phyloP scores from a whole-genome alignment of 805 yeast species.

The Lipomyces sp. region DNA sequence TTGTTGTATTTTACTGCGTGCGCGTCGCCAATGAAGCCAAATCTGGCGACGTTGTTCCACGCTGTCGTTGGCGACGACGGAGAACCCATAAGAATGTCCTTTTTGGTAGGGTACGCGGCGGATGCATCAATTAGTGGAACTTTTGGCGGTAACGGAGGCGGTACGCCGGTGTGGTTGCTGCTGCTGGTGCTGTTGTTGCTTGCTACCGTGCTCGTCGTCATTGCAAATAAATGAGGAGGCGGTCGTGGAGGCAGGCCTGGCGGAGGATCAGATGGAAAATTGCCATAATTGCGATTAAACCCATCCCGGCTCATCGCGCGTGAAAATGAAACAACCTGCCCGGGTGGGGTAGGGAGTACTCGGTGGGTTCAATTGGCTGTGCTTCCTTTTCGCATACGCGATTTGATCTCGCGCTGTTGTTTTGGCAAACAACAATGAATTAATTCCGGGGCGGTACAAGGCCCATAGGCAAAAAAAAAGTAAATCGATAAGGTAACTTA shows the following conservation, averaged over 20 bases:
- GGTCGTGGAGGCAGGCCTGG: constrained; percentile 7
- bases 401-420: neutral
- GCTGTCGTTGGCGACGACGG: neutral
- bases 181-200: neutral
- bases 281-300: neutral
- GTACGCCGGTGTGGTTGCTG: neutral
- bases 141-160: constrained; percentile 18
- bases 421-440: too few species aligned
- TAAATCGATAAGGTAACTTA: too few species aligned
- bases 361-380: neutral
- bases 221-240: constrained; percentile 2
- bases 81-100: neutral
- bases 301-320: neutral
- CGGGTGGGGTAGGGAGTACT: neutral
- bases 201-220: neutral
- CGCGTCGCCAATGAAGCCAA: constrained; percentile 3
- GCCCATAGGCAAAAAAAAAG: neutral
- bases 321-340: neutral
- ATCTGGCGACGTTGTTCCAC: neutral
- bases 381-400: neutral
- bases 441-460: neutral
- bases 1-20: neutral
- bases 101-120: neutral
- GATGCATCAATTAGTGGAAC: constrained; percentile 5
- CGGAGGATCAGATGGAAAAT: neutral